These are phyloP conservation scores for Phaeophleospora eucalypticola DNA, from an alignment of 2,329 filamentous ascomycete genomes.

Conservation along the genomic window DNA sequence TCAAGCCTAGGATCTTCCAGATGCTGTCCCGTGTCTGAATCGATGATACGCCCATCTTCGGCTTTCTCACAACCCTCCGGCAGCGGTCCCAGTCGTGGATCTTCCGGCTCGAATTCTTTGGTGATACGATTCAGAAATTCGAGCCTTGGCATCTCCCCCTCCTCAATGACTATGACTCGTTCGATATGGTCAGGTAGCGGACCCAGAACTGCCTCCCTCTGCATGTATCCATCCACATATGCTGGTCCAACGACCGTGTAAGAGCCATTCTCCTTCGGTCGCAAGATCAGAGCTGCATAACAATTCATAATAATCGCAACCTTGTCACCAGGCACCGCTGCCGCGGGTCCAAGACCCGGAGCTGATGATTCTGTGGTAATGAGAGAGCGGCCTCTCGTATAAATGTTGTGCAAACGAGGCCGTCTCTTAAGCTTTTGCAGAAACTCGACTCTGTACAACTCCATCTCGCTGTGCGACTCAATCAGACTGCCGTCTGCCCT, in stretches of 20 bases:
- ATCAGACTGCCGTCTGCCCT: too few species aligned
- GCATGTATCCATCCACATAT: not conserved
- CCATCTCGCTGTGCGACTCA: too few species aligned
- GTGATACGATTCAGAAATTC: not conserved
- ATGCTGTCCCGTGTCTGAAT: not conserved
- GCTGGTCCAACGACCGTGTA: not conserved
- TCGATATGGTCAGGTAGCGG: not conserved
- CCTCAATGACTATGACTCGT: too few species aligned
- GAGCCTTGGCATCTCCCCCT: not conserved
- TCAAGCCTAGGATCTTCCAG: not conserved
- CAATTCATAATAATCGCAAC: not conserved
- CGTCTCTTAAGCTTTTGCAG: too few species aligned
- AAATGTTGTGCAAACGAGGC: too few species aligned
- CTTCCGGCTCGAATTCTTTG: not conserved
- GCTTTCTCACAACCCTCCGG: not conserved
- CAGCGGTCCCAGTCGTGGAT: not conserved
- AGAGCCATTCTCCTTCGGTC: not conserved
- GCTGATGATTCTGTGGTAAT: too few species aligned
- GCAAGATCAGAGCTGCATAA: not conserved
- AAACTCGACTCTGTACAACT: too few species aligned
- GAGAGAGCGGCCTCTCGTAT: too few species aligned
- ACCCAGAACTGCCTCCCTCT: not conserved
- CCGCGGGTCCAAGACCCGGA: too few species aligned
- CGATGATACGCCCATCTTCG: not conserved
- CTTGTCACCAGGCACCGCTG: not conserved